Base-by-base conservation (phyloP, 164 flowering plant species). In the Nymphaea colorata region DNA sequence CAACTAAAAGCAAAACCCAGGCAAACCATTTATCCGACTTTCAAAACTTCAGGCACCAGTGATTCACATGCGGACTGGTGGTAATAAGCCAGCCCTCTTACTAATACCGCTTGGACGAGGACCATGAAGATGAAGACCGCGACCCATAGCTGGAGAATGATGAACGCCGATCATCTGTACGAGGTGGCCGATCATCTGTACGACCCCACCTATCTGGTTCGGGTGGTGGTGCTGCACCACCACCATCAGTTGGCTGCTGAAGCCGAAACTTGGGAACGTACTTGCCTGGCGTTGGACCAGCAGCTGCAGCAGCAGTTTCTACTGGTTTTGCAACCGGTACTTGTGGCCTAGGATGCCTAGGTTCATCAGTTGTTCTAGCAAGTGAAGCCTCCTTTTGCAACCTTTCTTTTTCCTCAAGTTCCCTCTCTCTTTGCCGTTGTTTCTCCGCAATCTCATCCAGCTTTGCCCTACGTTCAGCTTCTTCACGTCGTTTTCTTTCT, bases 381-480 rank as follows among this genome's bases (percentile, higher is more conserved):
- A 87, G 65, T 3, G 80, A 70, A 59, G 82, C 76, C 67, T 87
- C 92, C 68, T 71, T 83, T 72, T 84, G 73, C 70, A 69, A 67
- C 74, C 81, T 82, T 44, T 80, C 89, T 55, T 82, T 90, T 68
- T 90, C 96, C 65, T 93, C 96, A 17, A 81, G 44, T 71, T 93
- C 98, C 70, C 72, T 59, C 75, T 88, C 96, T 60, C 93, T 79
- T 59, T 85, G 92, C 78, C 89, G 82, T 79, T 93, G 96, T 76
- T 79, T 90, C 64, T 85, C 96, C 51, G 90, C 96, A 12, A 90
- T 86, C 72, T 82, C 90, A 74, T 87, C 96, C 78, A 93, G 69
- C 77, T 90, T 89, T 0, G 93, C 96, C 70, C 63, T 83, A 44
- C 77, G 77, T 61, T 88, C 93, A n/a, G 96, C 93, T 67, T 87